A percentile compares a stretch with the other conserved stretches of the same genome.
These are phyloP conservation scores for Ophiostoma ips DNA, from an alignment of 2,329 filamentous ascomycete species.

Conservation along the genomic window DNA sequence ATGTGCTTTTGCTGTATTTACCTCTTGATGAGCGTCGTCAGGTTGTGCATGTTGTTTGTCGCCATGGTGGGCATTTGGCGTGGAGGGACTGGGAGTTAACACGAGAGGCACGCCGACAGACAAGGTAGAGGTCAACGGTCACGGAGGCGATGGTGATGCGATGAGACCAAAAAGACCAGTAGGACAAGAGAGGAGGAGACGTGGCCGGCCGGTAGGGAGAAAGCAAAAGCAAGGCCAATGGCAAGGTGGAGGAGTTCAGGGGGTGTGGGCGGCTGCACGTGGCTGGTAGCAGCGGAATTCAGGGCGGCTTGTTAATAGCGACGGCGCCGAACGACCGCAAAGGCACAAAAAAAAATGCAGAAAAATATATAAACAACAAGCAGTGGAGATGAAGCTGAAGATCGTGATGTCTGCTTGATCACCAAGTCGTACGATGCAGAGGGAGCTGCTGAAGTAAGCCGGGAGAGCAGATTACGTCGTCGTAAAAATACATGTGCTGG, in stretches of 20 bases:
- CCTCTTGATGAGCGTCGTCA: slow-evolving; percentile 97
- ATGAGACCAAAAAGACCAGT: not conserved
- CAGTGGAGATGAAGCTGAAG: too few species aligned
- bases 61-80: slow-evolving; percentile 42
- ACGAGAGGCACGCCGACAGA: not conserved
- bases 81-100: not conserved
- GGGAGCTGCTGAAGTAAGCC: too few species aligned
- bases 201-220: not conserved
- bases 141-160: not conserved
- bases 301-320: too few species aligned
- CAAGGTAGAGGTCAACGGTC: not conserved
- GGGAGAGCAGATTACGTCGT: too few species aligned
- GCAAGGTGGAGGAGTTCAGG: not conserved
- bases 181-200: not conserved
- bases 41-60: slow-evolving; percentile 80
- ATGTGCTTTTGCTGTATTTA: slow-evolving; percentile 40
- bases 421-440: too few species aligned
- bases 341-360: not conserved
- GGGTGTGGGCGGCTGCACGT: not conserved
- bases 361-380: too few species aligned
- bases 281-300: not conserved
- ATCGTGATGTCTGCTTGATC: too few species aligned
- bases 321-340: not conserved
- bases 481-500: too few species aligned
- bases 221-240: not conserved